A percentile compares a stretch with the other conserved stretches of the same genome.
These are phyloP conservation scores for Pseudonectria foliicola DNA, from an alignment of 2,329 filamentous ascomycete species.

Conservation along the genomic window DNA sequence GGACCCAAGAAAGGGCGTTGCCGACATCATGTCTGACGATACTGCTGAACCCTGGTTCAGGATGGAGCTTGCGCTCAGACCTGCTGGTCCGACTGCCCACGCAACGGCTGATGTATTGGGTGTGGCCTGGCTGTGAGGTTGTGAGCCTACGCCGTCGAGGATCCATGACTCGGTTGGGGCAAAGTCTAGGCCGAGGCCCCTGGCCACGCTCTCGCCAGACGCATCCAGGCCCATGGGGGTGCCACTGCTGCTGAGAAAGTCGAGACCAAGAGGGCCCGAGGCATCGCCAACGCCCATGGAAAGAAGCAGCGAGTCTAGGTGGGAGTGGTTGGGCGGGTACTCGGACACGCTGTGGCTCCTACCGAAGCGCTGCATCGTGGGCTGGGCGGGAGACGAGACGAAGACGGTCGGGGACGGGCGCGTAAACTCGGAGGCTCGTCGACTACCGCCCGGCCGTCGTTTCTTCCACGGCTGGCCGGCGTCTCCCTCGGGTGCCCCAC, in stretches of 20 bases:
- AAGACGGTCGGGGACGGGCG: constrained; percentile 25
- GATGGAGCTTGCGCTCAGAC: constrained; percentile 23
- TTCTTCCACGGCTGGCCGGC: constrained; percentile 23
- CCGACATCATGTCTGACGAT: constrained; percentile 19
- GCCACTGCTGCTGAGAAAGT: constrained; percentile 19
- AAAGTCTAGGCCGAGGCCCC: constrained; percentile 20
- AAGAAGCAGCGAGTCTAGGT: constrained; percentile 20
- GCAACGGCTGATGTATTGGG: constrained; percentile 21
- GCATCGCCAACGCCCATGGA: constrained; percentile 18
- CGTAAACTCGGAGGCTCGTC: constrained; percentile 25
- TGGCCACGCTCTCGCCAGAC: constrained; percentile 10
- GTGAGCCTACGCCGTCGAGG: constrained; percentile 14
- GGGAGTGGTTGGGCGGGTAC: constrained; percentile 12
- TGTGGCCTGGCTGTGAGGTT: constrained; percentile 9
- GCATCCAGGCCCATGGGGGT: constrained; percentile 20
- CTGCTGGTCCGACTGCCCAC: constrained; percentile 21
- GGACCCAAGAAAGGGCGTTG: constrained; percentile 7
- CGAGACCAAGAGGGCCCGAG: constrained; percentile 19
- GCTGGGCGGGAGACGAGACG: constrained; percentile 7
- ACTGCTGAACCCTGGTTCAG: constrained; percentile 19
- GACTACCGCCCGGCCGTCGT: constrained; percentile 19
- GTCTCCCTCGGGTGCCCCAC: constrained; percentile 21
- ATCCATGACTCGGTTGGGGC: constrained; percentile 22
- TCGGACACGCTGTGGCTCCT: constrained; percentile 10
- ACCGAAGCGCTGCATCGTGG: constrained; percentile 11